Evolutionary conservation across 805 yeast species (phyloP).

Genomic region (Lachancea dasiensis): DNA sequence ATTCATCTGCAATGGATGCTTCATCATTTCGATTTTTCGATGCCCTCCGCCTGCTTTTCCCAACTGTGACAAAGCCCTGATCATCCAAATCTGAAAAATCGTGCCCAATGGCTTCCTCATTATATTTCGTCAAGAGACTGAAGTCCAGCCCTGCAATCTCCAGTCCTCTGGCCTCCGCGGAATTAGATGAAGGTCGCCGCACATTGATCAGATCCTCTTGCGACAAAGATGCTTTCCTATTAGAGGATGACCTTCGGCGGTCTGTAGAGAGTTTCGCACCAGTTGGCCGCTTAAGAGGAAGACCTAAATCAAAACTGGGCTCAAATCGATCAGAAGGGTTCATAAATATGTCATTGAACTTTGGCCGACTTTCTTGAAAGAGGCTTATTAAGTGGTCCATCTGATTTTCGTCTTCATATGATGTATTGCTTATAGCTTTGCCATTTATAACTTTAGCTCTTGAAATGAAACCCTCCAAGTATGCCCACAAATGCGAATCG

Average conservation of each 20-base stretch:
- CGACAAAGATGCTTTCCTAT: constrained; percentile 2
- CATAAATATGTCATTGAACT: constrained; percentile 39
- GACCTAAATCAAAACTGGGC: constrained; percentile 33
- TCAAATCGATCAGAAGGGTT: constrained; percentile 31
- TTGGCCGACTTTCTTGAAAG: constrained; percentile 33
- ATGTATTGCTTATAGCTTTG: constrained; percentile 14
- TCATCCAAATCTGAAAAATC: constrained; percentile 15
- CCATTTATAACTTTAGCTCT: constrained; percentile 6
- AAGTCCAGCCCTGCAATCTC: background rate
- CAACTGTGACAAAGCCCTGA: constrained; percentile 33
- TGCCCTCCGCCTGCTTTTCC: constrained; percentile 29
- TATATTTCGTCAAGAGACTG: background rate
- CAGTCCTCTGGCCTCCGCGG: constrained; percentile 3
- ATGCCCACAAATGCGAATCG: constrained; percentile 20
- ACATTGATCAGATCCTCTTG: constrained; percentile 8
- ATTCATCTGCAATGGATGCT: no score
- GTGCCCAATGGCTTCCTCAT: constrained; percentile 27
- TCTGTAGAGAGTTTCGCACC: constrained; percentile 15
- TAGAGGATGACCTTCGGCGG: constrained; percentile 10
- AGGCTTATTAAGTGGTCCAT: constrained; percentile 25
- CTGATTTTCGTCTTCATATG: constrained; percentile 29
- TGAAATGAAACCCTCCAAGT: constrained; percentile 16
- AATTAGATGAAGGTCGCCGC: constrained; percentile 8
- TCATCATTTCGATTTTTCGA: constrained; percentile 13
- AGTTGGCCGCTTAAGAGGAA: constrained; percentile 11